Evolutionary conservation across 345 rosid species (phyloP), one percentile per base, ranked within the genome.

Genomic region (Salix koriyanagi): DNA sequence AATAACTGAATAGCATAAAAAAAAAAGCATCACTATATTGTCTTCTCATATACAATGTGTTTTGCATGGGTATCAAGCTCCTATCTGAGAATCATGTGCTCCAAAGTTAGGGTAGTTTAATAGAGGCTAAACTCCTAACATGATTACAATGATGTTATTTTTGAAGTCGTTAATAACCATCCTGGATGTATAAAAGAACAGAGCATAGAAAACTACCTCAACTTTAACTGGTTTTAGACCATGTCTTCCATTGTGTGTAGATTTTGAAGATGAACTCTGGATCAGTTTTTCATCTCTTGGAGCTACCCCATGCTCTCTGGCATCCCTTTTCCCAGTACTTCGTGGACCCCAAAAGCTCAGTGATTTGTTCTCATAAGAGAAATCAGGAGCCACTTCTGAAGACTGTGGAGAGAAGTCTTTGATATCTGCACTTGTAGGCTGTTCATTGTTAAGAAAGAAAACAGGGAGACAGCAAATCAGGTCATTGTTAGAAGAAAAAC

Each of bases 331-430:
- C 78, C 48, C 14, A 26, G 58, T 12, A 75, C 56, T 48, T 71
- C 75, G 32, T 50, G 60, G 37, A 56, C 75, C 56, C 74, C 41
- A 30, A 30, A 26, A 19, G 65, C 65, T 70, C 39, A 48, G 42
- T 32, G 39, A 12, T 67, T 75, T 65, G 75, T 71, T 73, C 78
- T 73, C 72, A 70, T 26, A 79, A 46, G 78, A 52, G 62, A 15
- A 65, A 72, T 71, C 82, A 77, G 80, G 65, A 69, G 65, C 84
- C 44, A 46, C 32, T 67, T 64, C 76, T 65, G 72, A 61, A 56
- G 77, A 70, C 65, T 19, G 25, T n/a, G 54, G 74, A 23, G 26
- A 30, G 37, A 60, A 46, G 68, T 54, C 72, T 39, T 78, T 58
- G 52, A 52, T 12, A 64, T 12, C 70, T 50, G 23, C n/a, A 75